Percentiles rank a stretch among this genome's conserved stretches.
Conservation (phyloP, 768 basidiomycete species). For the Macrolepiota dolichaula region DNA sequence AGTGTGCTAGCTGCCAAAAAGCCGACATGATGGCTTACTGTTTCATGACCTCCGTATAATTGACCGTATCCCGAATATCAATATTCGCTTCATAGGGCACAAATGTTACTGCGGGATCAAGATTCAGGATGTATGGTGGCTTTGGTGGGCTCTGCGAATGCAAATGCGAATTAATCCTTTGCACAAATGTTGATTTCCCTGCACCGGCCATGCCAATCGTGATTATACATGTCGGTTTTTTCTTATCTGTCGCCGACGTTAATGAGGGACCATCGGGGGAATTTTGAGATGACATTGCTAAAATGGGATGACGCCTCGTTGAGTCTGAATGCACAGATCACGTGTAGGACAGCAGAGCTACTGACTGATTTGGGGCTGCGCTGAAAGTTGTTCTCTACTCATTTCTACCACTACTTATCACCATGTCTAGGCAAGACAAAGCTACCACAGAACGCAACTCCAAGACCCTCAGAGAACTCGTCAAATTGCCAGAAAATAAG, state of each 20-base stretch:
- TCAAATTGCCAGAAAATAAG: conserved; percentile 91
- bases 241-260: conserved; percentile 21
- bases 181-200: conserved; percentile 97
- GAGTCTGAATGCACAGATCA: neutral
- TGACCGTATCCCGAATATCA: conserved; percentile 95
- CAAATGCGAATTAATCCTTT: conserved; percentile 89
- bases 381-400: neutral
- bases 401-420: conserved; percentile 6
- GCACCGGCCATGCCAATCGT: conserved; percentile 97
- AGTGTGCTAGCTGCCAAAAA: neutral
- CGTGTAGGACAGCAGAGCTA: neutral
- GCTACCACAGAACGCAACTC: conserved; percentile 80
- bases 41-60: conserved; percentile 99
- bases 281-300: neutral
- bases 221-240: conserved; percentile 80
- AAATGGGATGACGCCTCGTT: too few relatives aligned
- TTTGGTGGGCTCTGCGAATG: conserved; percentile 59
- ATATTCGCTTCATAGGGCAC: conserved; percentile 96
- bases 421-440: conserved; percentile 70
- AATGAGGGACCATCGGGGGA: conserved; percentile 1
- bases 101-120: conserved; percentile 93
- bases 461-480: conserved; percentile 76
- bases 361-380: neutral
- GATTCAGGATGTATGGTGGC: conserved; percentile 95
- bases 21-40: conserved; percentile 63